These are phyloP conservation scores for Omphalotus guepiniiformis DNA, from an alignment of 768 basidiomycete species.

Conservation along the genomic window DNA sequence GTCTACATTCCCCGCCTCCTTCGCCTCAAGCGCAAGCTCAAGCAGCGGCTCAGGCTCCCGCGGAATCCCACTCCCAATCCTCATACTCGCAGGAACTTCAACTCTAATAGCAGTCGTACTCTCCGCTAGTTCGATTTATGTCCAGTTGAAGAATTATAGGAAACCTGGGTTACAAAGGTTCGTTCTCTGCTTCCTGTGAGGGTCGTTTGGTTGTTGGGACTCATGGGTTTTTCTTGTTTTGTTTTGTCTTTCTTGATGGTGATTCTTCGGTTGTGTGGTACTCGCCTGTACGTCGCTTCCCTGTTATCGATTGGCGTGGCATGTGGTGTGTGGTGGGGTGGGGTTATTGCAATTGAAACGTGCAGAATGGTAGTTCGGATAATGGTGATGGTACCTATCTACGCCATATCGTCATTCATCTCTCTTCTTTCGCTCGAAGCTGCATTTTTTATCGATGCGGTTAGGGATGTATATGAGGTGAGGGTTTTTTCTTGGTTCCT, in stretches of 20 bases:
- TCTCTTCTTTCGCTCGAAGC: conserved; percentile 92
- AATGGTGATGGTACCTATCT: conserved; percentile 95
- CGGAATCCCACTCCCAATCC: conserved; percentile 51
- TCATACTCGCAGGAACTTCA: conserved; percentile 57
- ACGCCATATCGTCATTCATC: conserved; percentile 86
- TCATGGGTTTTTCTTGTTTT: too few species aligned
- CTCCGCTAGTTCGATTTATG: conserved; percentile 68
- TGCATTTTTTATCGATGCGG: conserved; percentile 93
- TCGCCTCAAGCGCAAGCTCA: too few species aligned
- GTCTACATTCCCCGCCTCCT: too few species aligned
- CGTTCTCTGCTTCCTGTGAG: conserved; percentile 14
- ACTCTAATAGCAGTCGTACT: conserved; percentile 69
- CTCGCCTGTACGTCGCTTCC: too few species aligned
- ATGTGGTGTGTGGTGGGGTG: conserved; percentile 1
- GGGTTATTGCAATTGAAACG: too few species aligned
- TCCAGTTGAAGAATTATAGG: conserved; percentile 84
- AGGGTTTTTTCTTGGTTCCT: conserved; percentile 15
- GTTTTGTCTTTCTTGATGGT: too few species aligned
- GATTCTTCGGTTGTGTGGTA: too few species aligned
- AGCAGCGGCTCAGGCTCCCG: conserved; percentile 53
- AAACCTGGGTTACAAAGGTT: conserved; percentile 80
- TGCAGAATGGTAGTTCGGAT: conserved; percentile 87
- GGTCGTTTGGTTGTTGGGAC: not conserved
- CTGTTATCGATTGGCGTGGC: not conserved
- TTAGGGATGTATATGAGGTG: conserved; percentile 96